phyloP scores from a whole-genome alignment of 2,329 filamentous ascomycete species.

The Zopfia rhizophila region DNA sequence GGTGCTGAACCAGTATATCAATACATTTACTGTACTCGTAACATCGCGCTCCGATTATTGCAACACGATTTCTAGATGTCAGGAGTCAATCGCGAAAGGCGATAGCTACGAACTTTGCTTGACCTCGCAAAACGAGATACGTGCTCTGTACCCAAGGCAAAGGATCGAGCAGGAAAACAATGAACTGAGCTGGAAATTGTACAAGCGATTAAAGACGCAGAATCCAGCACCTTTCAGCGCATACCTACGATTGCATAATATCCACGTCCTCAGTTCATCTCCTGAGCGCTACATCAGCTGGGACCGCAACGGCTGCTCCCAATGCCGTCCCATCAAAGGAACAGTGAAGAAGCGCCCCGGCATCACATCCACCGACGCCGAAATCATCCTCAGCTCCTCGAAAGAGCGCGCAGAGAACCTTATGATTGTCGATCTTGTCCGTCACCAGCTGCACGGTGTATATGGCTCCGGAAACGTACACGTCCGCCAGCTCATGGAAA shows the following conservation, averaged over 20 bases:
- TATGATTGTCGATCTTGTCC: slow-evolving; percentile 98
- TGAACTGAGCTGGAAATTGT: slow-evolving; percentile 71
- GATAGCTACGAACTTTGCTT: slow-evolving; percentile 89
- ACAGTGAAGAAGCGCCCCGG: slow-evolving; percentile 82
- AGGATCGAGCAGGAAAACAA: slow-evolving; percentile 41
- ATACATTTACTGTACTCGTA: slow-evolving; percentile 28
- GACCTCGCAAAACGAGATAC: slow-evolving; percentile 77
- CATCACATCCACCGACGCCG: slow-evolving; percentile 77
- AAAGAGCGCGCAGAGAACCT: slow-evolving; percentile 97
- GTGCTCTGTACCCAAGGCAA: slow-evolving; percentile 34
- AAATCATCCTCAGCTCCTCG: slow-evolving; percentile 76
- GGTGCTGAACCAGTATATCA: slow-evolving; percentile 39
- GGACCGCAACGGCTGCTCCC: slow-evolving; percentile 69
- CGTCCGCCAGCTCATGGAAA: slow-evolving; percentile 81
- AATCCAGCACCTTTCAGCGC: slow-evolving; percentile 90
- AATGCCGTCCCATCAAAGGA: slow-evolving; percentile 95
- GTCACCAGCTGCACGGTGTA: slow-evolving; percentile 90
- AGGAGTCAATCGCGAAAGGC: slow-evolving; percentile 77
- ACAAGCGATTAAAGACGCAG: slow-evolving; percentile 72
- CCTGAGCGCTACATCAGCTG: slow-evolving; percentile 89
- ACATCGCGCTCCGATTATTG: slow-evolving; percentile 63
- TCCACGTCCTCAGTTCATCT: slow-evolving; percentile 81
- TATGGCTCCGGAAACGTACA: slow-evolving; percentile 77
- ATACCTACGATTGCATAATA: slow-evolving; percentile 72
- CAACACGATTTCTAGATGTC: slow-evolving; percentile 73